Base-by-base conservation (phyloP, 192 early-diverging fungal genomes). In the Mortierella claussenii region DNA sequence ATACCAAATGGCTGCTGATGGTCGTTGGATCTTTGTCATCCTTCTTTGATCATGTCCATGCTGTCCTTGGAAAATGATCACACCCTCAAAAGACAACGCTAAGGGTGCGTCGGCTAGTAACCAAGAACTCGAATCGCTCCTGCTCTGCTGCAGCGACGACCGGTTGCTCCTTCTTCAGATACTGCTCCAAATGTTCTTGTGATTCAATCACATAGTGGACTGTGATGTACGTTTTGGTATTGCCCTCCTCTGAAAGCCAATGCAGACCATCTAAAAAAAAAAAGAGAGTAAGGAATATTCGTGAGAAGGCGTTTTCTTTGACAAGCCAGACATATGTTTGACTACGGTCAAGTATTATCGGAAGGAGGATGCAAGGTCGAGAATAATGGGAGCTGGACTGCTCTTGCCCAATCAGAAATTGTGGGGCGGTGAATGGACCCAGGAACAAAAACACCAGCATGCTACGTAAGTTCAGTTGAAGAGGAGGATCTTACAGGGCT, bases 151-250 rank as follows among this genome's bases (percentile, higher is more conserved):
- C 32, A 10, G 73, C 73, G n/a, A 76, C 52, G 1, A 42, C 45
- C 13, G 73, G 63, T 24, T 76, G 73, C 11, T 76, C 51, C 20
- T 55, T 55, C 28, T 60, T 28, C 15, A 76, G 45, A 47, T 76
- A 76, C 21, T 31, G 43, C 11, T 76, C 65, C 34, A 76, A 30
- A 55, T 67, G 58, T 33, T 42, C 59, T 33, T 76, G 64, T 12
- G 73, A 76, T 2, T 59, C 73, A 24, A 76, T 56, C 7, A 76
- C 73, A n/a, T 76, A 76, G 59, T 76, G 73, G 4, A 76, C 73
- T 5, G 73, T 76, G 64, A 76, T 67, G 30, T 76, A 76, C 20
- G 73, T 76, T 51, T 76, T 76, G 26, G 40, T 42, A 34, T 76
- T 76, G 44, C 73, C 73, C 21, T 76, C 73, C 23, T 76, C 73